Evolutionary conservation across 768 basidiomycete genomes (phyloP), one percentile per base, ranked within the genome.

Genomic region (Collybia nuda): DNA sequence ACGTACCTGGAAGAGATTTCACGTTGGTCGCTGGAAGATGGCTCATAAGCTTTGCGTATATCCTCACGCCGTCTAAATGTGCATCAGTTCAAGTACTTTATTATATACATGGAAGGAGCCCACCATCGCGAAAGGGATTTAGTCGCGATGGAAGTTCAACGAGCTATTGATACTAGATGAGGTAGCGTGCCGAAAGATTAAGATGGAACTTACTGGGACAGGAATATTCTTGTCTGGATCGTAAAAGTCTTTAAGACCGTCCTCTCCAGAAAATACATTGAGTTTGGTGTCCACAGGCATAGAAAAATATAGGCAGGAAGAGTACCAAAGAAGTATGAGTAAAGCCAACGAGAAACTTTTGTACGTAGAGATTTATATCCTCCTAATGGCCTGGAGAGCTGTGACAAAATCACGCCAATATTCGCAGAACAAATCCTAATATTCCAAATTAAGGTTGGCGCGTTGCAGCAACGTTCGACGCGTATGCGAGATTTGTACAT

Each of bases 21-120:
- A 62, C 61, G 46, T 62, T 62, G 12, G 59, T 56, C 11, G 59
- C 61, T 1, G 61, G 61, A 6, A 58, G 49, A 42, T 54, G 53
- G 45, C 48, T 57, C 53, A 62, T 52, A 4, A 62, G 46, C 35
- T 62, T 62, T 1, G 61, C 61, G 26, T 55, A 62, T 6, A 62
- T 62, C 32, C 54, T 52, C 17, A 62, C 55, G 2, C 57, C 57
- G 48, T 60, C 59, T 60, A 22, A 42, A 1, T 3, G 6, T 6
- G 17, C 12, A 5, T 17, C 14, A 14, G 50, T 19, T 44, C 23
- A 24, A 28, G 35, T 19, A 19, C 8, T 3, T 23, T 18, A n/a
- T 18, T 6, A 24, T 9, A 21, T 32, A 11, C 6, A 12, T n/a
- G 17, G 15, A 15, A 24, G 22, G 28, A 28, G 24, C 12, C 14